Evolutionary conservation across 495 filamentous ascomycete species (phyloP).

Genomic region (Rhypophila decipiens): DNA sequence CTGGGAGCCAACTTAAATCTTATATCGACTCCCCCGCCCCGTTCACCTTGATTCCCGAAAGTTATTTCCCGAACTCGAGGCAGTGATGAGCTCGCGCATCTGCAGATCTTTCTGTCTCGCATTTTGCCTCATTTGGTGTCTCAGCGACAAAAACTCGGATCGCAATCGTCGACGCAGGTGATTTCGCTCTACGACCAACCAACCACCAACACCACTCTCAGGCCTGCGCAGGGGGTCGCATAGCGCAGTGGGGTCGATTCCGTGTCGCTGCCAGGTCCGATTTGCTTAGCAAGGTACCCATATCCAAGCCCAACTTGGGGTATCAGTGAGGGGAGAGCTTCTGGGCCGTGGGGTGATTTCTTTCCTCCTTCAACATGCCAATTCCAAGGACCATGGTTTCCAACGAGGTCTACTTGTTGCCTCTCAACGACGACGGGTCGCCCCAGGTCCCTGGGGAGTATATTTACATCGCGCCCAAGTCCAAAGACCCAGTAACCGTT

Average conservation of each 20-base stretch:
- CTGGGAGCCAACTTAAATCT: too few species aligned
- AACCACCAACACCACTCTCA: too few species aligned
- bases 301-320: too few species aligned
- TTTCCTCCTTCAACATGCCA: conserved; percentile 28
- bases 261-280: too few species aligned
- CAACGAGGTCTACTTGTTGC: conserved; percentile 73
- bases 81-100: conserved; percentile 14
- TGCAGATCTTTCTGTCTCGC: conserved; percentile 16
- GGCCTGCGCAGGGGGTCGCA: too few species aligned
- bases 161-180: too few species aligned
- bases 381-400: conserved; percentile 47
- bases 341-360: not conserved
- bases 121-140: conserved; percentile 22
- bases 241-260: too few species aligned
- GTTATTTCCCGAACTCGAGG: not conserved
- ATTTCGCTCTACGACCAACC: too few species aligned
- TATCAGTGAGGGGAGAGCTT: too few species aligned
- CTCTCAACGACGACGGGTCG: conserved; percentile 84
- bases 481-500: conserved; percentile 63
- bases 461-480: conserved; percentile 80
- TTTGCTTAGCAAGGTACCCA: too few species aligned
- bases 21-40: not conserved
- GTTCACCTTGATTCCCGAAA: not conserved
- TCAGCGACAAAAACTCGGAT: too few species aligned
- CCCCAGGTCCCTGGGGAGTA: conserved; percentile 85